A percentile compares a stretch with the other conserved stretches of the same genome.
Conservation (phyloP, 768 basidiomycete genomes). For the Suillus decipiens region DNA sequence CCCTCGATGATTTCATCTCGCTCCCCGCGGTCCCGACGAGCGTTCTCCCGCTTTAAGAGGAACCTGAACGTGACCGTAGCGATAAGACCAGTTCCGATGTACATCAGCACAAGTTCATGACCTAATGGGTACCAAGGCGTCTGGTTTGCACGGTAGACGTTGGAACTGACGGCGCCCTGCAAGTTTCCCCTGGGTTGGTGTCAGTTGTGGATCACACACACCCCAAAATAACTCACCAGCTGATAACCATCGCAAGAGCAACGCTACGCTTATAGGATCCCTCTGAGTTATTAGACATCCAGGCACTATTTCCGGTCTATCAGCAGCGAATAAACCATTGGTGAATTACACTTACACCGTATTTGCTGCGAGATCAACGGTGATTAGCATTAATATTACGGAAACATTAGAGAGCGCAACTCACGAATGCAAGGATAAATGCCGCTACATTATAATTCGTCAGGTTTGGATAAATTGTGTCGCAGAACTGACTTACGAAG, state of each 20-base stretch:
- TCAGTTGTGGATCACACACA: neutral
- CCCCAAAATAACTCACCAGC: slow-evolving; percentile 44
- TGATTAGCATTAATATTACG: neutral
- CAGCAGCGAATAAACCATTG: slow-evolving; percentile 1
- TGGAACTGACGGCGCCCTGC: slow-evolving; percentile 76
- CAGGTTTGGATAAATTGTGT: neutral
- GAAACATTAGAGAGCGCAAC: slow-evolving; percentile 23
- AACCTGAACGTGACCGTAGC: slow-evolving; percentile 43
- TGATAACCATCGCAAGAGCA: slow-evolving; percentile 67
- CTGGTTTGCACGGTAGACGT: slow-evolving; percentile 71
- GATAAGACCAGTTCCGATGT: slow-evolving; percentile 65
- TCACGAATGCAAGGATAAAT: slow-evolving; percentile 75
- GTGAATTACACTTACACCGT: slow-evolving; percentile 44
- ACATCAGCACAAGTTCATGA: slow-evolving; percentile 69
- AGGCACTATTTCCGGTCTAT: slow-evolving; percentile 36
- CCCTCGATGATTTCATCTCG: slow-evolving; percentile 63
- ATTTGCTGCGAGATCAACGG: slow-evolving; percentile 47
- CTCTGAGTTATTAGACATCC: slow-evolving; percentile 72
- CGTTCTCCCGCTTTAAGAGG: slow-evolving; percentile 60
- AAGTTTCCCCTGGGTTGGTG: slow-evolving; percentile 56
- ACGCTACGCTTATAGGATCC: slow-evolving; percentile 78
- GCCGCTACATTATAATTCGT: slow-evolving; percentile 42
- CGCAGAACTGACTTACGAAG: slow-evolving; percentile 46
- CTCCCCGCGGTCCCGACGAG: slow-evolving; percentile 64
- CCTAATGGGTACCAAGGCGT: slow-evolving; percentile 66